Evolutionary conservation across 225 moss, liverwort and hornwort genomes (phyloP).

Genomic region (Bryoerythrophyllum caledonicum): DNA sequence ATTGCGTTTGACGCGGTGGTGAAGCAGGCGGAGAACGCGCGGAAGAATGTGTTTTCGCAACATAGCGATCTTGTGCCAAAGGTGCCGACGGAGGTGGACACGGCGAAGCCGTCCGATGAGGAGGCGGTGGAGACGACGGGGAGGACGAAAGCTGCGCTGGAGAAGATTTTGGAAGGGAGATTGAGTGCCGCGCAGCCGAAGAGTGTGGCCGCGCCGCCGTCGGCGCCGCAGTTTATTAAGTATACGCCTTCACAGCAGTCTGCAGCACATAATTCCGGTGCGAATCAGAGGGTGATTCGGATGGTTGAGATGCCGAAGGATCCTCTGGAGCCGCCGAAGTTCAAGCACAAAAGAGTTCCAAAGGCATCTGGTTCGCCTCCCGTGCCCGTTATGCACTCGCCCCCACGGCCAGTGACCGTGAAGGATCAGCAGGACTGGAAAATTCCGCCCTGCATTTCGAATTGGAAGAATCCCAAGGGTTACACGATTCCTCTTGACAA

Average conservation of each 20-base stretch:
- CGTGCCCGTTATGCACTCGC: constrained; percentile 98
- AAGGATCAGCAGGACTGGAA: constrained; percentile 99
- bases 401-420: constrained; percentile 93
- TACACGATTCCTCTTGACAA: constrained; percentile 98
- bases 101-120: constrained; percentile 54
- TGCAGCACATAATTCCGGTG: constrained; percentile 90
- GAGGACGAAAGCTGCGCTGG: constrained; percentile 84
- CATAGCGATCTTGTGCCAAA: constrained; percentile 90
- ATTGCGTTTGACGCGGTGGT: constrained; percentile 95
- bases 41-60: constrained; percentile 82
- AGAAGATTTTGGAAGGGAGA: constrained; percentile 84
- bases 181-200: constrained; percentile 98
- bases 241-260: constrained; percentile 98
- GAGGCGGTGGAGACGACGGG: constrained; percentile 70
- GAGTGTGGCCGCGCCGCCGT: constrained; percentile 72
- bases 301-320: constrained; percentile 99
- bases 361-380: constrained; percentile 96
- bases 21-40: constrained; percentile 89
- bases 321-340: constrained; percentile 95
- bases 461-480: constrained; percentile 99
- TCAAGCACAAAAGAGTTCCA: constrained; percentile 97
- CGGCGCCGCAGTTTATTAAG: constrained; percentile 83
- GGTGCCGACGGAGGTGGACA: constrained; percentile 67
- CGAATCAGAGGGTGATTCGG: constrained; percentile 95
- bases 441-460: constrained; percentile 96